Evolutionary conservation across 75 land plant species (phyloP).

Genomic region (Sequoia sempervirens): DNA sequence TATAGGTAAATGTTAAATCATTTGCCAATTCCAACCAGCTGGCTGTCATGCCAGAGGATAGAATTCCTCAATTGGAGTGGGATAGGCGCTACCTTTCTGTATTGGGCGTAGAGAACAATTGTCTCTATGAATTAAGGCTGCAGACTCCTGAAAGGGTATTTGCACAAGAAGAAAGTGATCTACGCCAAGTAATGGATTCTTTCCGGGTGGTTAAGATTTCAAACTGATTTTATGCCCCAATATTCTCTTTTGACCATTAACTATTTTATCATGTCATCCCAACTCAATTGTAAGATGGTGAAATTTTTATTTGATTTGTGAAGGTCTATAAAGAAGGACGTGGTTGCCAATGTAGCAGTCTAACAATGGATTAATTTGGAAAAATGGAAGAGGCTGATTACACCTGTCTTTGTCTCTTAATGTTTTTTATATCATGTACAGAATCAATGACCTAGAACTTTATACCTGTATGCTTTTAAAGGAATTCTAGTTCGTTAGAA

Average conservation of each 20-base stretch:
- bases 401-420: background rate
- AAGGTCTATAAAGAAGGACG: background rate
- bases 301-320: background rate
- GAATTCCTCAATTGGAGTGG: constrained; percentile 78
- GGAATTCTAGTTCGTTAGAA: background rate
- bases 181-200: constrained; percentile 83
- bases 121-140: constrained; percentile 80
- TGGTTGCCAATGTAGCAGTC: background rate
- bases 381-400: background rate
- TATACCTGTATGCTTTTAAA: background rate
- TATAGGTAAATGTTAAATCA: constrained; percentile 87
- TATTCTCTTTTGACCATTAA: background rate
- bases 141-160: constrained; percentile 81
- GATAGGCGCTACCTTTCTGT: constrained; percentile 89
- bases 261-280: background rate
- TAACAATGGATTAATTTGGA: background rate
- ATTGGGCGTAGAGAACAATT: constrained; percentile 88
- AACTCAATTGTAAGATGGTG: background rate
- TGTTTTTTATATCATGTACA: background rate
- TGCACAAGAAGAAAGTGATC: constrained; percentile 55
- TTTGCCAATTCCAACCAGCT: constrained; percentile 88
- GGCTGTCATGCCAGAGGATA: constrained; percentile 87
- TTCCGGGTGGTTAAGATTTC: constrained; percentile 61
- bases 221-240: background rate
- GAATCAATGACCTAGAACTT: background rate